A percentile compares a stretch with the other conserved stretches of the same genome.
Conservation (phyloP, 805 yeast genomes). For the Metschnikowia santaceciliae region DNA sequence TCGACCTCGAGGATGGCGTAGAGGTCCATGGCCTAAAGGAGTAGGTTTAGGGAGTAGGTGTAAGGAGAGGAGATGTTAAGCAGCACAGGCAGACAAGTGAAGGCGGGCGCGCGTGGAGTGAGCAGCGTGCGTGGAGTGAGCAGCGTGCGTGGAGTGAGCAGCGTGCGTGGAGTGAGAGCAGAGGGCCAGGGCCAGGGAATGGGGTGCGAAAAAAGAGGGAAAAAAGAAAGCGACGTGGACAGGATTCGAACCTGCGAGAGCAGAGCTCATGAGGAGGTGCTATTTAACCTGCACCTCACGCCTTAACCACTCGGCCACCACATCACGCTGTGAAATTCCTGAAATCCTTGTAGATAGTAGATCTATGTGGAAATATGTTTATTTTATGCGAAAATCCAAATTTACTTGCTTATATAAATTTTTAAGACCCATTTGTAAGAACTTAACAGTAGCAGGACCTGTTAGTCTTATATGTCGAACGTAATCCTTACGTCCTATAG, state of each 20-base stretch:
- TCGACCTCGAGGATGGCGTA: conserved; percentile 73
- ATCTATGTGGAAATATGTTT: too few relatives aligned
- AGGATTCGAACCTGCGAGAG: conserved; percentile 26
- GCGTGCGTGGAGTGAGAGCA: neutral
- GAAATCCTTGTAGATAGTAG: too few relatives aligned
- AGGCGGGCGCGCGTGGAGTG: too few relatives aligned
- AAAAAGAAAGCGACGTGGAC: conserved; percentile 21
- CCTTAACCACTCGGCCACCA: conserved; percentile 27
- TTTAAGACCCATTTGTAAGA: neutral
- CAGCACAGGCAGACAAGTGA: neutral
- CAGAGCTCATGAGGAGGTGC: conserved; percentile 25
- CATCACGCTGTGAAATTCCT: conserved; percentile 9
- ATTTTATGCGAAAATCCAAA: too few relatives aligned
- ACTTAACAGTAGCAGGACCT: too few relatives aligned
- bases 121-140: too few relatives aligned
- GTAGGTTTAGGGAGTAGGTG: neutral
- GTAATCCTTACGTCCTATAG: too few relatives aligned
- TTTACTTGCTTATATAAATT: neutral
- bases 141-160: too few relatives aligned
- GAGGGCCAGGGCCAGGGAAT: neutral
- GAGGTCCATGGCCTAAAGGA: conserved; percentile 19
- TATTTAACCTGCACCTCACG: conserved; percentile 23
- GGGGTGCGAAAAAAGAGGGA: neutral
- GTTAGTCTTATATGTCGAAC: too few relatives aligned
- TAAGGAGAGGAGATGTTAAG: neutral